Conservation (phyloP, 1,139 yeast genomes). For the Yarrowia galli region DNA sequence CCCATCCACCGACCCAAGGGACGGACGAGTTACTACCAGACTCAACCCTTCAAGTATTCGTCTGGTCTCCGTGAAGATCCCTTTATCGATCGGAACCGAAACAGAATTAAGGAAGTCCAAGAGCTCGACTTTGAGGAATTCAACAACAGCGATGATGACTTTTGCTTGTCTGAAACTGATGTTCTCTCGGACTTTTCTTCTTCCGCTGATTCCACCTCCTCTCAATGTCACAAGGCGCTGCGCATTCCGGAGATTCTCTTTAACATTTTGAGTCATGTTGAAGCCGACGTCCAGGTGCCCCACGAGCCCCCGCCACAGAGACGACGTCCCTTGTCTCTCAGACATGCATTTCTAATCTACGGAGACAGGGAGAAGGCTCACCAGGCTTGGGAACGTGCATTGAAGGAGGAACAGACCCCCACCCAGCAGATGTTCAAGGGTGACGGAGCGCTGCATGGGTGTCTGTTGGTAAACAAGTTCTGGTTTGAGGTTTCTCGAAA, state of each 20-base stretch:
- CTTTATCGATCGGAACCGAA: constrained; percentile 30
- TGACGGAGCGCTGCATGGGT: constrained; percentile 57
- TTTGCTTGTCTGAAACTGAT: constrained; percentile 17
- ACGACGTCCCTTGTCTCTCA: constrained; percentile 69
- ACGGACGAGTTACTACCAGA: constrained; percentile 19
- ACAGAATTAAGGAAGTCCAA: constrained; percentile 28
- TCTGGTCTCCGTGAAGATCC: constrained; percentile 29
- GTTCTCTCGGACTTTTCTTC: constrained; percentile 12
- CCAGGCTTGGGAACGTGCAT: constrained; percentile 57
- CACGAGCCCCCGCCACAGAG: constrained; percentile 65
- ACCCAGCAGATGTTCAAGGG: constrained; percentile 39
- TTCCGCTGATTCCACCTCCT: constrained; percentile 35
- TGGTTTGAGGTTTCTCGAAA: constrained; percentile 67
- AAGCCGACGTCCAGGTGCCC: constrained; percentile 60
- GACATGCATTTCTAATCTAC: constrained; percentile 65
- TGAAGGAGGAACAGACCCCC: constrained; percentile 42
- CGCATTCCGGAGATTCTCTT: constrained; percentile 78
- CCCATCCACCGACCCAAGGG: constrained; percentile 8
- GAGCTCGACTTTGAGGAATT: constrained; percentile 35
- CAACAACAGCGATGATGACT: constrained; percentile 29
- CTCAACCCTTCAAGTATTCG: constrained; percentile 29
- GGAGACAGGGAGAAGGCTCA: constrained; percentile 63
- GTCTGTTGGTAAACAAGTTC: constrained; percentile 70
- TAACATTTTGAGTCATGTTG: constrained; percentile 66
- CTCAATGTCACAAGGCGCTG: constrained; percentile 59